Conservation (phyloP, 2,329 filamentous ascomycete genomes). For the Onygenales sp. region DNA sequence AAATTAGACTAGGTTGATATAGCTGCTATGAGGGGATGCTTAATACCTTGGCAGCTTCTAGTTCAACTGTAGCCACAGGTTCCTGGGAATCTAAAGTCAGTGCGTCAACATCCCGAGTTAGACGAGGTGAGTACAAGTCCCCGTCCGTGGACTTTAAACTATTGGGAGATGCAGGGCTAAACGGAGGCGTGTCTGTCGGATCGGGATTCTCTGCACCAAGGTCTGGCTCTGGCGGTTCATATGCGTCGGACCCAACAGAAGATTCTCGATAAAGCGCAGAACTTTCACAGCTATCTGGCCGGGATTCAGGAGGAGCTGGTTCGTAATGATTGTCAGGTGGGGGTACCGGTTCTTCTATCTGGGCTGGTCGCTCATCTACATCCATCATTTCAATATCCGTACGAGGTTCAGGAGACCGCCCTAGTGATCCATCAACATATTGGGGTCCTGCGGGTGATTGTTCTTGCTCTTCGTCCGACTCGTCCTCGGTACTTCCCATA, state of each 20-base stretch:
- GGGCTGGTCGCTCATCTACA: neutral
- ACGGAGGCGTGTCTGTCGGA: conserved; percentile 30
- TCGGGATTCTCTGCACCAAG: conserved; percentile 17
- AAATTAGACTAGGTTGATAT: conserved; percentile 18
- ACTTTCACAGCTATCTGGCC: neutral
- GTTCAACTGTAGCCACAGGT: conserved; percentile 13
- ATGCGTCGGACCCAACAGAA: conserved; percentile 39
- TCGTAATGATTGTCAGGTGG: conserved; percentile 6
- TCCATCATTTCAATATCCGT: neutral
- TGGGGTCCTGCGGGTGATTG: neutral
- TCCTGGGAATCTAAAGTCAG: conserved; percentile 25
- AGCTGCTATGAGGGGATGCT: neutral
- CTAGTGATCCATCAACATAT: neutral
- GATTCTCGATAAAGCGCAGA: conserved; percentile 16
- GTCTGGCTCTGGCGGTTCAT: conserved; percentile 45
- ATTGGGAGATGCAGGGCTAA: conserved; percentile 31
- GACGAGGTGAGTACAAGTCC: conserved; percentile 15
- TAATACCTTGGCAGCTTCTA: conserved; percentile 17
- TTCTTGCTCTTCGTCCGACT: neutral
- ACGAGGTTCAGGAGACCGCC: neutral
- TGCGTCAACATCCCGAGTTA: conserved; percentile 18
- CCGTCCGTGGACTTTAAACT: conserved; percentile 18
- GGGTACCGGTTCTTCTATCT: neutral
- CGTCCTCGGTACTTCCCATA: conserved; percentile 14
- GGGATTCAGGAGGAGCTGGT: conserved; percentile 3